These are phyloP conservation scores for Mitragyna speciosa DNA, from an alignment of 257 asterid genomes.

Conservation along the genomic window DNA sequence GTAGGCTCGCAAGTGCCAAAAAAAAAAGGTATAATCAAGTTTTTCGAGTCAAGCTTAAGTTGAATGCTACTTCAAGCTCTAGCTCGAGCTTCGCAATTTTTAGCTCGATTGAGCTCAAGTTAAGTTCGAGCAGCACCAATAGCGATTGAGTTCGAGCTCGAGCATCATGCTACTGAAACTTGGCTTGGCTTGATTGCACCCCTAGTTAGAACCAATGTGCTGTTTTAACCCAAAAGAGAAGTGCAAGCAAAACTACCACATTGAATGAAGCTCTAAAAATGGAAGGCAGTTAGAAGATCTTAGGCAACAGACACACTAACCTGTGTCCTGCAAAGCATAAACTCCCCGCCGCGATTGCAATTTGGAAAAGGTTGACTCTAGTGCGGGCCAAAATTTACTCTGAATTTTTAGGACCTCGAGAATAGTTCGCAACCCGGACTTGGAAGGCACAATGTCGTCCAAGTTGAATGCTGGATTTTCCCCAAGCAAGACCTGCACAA, in stretches of 20 bases:
- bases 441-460: constrained; percentile 58
- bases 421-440: constrained; percentile 66
- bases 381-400: constrained; percentile 69
- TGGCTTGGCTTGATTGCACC: too few species aligned
- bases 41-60: too few species aligned
- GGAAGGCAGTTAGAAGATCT: not conserved
- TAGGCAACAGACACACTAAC: constrained; percentile 45
- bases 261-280: not conserved
- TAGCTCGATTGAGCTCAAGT: too few species aligned
- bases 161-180: too few species aligned
- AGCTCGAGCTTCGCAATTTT: too few species aligned
- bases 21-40: too few species aligned
- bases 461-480: constrained; percentile 46
- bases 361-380: constrained; percentile 42
- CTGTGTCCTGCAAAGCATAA: constrained; percentile 40
- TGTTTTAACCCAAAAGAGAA: not conserved
- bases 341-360: constrained; percentile 61
- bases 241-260: not conserved
- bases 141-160: too few species aligned
- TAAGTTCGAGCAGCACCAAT: too few species aligned
- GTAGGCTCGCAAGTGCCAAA: too few species aligned
- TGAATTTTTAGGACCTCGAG: constrained; percentile 75
- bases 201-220: too few species aligned
- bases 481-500: constrained; percentile 81
- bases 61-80: too few species aligned